A percentile compares a stretch with the other conserved stretches of the same genome.
phyloP scores from a whole-genome alignment of 2,329 filamentous ascomycete genomes.

The Aspergillus ochraceoroseus region DNA sequence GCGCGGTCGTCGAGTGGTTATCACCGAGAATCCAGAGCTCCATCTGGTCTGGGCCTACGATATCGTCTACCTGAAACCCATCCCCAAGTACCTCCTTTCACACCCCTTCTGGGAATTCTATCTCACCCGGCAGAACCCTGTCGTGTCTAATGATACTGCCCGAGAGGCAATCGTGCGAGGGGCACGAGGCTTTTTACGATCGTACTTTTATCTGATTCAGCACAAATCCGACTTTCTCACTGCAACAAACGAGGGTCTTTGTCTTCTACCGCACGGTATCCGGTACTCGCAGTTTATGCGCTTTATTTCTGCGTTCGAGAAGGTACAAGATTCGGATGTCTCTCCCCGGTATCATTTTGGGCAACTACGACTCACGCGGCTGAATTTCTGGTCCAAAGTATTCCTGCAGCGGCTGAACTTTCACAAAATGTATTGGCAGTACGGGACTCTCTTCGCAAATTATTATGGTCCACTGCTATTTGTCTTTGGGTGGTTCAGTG shows the following conservation, averaged over 20 bases:
- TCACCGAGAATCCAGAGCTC: conserved; percentile 27
- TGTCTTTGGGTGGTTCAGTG: background rate
- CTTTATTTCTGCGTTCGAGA: background rate
- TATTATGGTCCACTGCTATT: background rate
- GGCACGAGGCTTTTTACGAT: background rate
- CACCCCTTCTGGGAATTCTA: conserved; percentile 10
- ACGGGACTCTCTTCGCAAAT: background rate
- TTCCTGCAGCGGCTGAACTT: background rate
- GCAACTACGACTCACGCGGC: background rate
- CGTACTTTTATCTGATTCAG: background rate
- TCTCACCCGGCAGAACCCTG: background rate
- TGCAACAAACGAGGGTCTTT: background rate
- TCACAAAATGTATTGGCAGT: background rate
- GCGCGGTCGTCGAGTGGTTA: conserved; percentile 19
- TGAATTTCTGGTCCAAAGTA: background rate
- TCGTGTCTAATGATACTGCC: background rate
- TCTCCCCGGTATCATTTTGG: background rate
- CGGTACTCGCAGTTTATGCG: background rate
- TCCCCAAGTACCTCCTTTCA: conserved; percentile 27
- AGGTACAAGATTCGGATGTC: background rate
- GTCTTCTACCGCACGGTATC: background rate
- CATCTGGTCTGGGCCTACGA: conserved; percentile 29
- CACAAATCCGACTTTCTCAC: background rate
- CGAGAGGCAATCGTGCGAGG: background rate
- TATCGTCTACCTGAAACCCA: conserved; percentile 29